Base-by-base conservation (phyloP, 495 filamentous ascomycete genomes). In the Xylaria sp. region DNA sequence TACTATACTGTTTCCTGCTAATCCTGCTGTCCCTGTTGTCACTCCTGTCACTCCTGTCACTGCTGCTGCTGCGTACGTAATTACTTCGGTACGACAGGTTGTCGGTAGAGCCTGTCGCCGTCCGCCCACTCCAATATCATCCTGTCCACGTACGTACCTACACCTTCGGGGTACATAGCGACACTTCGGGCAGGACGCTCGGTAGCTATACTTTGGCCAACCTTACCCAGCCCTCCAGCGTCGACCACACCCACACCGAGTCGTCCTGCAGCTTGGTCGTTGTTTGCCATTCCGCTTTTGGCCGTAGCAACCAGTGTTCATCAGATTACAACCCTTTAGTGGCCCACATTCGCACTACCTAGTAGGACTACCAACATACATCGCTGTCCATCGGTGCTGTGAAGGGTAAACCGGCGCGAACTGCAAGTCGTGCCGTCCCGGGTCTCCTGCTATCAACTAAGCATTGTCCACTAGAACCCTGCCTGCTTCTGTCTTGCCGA, bases 381-480 rank as follows among this genome's bases (percentile, higher is more conserved):
- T 46, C 48, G 61, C 58, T 63, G 35, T 65, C 61, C 50, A 48
- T 71, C 50, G 69, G 21, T 71, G 48, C 69, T 71, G 61, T 59
- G 69, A 66, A 71, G 15, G 69, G 69, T 65, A 65, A 71, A 71
- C 69, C 69, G 61, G 57, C 58, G 48, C 69, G 61, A 71, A 44
- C 50, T 71, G 61, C 77, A 79, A 79, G 75, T 74, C 77, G 75
- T 74, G 73, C 77, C 75, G 73, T 74, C 76, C 73, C 73, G 77
- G 74, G 71, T 61, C 72, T 75, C 72, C 68, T 69, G 58, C 71
- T 61, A 74, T 67, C 75, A 73, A 72, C 71, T 67, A 52, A 31
- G 37, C 61, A 46, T 71, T 59, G 69, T 44, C 61, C 61, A 58
- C 50, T 66, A 44, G 76, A 74, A 77, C 75, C 77, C 72, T 75